Conservation (phyloP, 2,329 filamentous ascomycete genomes). For the Clonostachys rosea region DNA sequence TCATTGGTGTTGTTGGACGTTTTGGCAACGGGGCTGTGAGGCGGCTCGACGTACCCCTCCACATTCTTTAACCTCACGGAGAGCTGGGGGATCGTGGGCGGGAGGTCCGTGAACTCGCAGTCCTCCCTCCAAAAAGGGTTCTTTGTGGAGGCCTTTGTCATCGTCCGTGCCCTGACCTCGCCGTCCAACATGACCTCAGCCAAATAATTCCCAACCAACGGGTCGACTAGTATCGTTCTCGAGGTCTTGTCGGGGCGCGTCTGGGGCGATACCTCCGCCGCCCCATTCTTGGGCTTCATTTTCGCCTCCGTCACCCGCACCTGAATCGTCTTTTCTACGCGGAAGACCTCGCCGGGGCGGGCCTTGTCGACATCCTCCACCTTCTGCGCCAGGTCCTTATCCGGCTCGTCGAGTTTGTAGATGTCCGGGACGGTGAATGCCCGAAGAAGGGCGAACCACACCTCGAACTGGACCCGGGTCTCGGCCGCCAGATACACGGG, state of each 20-base stretch:
- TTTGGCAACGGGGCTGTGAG: slow-evolving; percentile 33
- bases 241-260: slow-evolving; percentile 9
- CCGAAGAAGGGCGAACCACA: slow-evolving; percentile 90
- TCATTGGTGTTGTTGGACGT: slow-evolving; percentile 40
- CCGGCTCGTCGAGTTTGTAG: slow-evolving; percentile 58
- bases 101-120: slow-evolving; percentile 71
- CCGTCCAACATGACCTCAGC: slow-evolving; percentile 77
- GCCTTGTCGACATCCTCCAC: slow-evolving; percentile 29
- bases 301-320: slow-evolving; percentile 60
- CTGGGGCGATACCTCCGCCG: slow-evolving; percentile 11
- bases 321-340: slow-evolving; percentile 56
- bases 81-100: slow-evolving; percentile 62
- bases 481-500: slow-evolving; percentile 88
- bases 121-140: slow-evolving; percentile 82
- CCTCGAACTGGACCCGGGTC: slow-evolving; percentile 85
- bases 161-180: slow-evolving; percentile 72
- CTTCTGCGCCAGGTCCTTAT: slow-evolving; percentile 36
- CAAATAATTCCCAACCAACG: slow-evolving; percentile 63
- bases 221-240: slow-evolving; percentile 24
- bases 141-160: slow-evolving; percentile 64
- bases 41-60: slow-evolving; percentile 29
- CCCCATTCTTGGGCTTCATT: slow-evolving; percentile 33
- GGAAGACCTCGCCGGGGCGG: slow-evolving; percentile 46
- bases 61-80: slow-evolving; percentile 69
- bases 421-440: slow-evolving; percentile 91